Base-by-base conservation (phyloP, 495 filamentous ascomycete species). In the Penicillium simplicissimum region DNA sequence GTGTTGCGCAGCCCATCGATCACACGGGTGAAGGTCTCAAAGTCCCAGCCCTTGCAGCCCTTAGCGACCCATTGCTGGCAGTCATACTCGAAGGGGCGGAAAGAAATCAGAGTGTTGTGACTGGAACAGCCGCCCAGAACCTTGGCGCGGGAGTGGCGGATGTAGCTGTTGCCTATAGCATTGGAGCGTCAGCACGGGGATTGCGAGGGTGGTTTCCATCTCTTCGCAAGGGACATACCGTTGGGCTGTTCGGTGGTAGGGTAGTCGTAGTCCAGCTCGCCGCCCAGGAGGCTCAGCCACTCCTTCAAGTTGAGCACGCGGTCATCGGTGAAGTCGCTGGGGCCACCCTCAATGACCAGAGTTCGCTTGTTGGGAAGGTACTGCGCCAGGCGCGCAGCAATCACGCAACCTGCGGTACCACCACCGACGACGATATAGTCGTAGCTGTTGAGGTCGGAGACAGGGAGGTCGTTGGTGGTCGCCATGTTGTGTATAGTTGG, bases 351-450 rank as follows among this genome's bases (percentile, higher is more conserved):
- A 60, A 90, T 84, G 60, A 89, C 72, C 34, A 90, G 78, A 55
- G 87, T 80, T 14, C 76, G 82, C 72, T 87, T 87, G 71, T 88
- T 78, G 25, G 88, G 87, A 38, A 90, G 71, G 65, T 89, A 89
- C 65, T 87, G 78, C 1, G 82, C 85, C 77, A 90, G 78, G 21
- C 87, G 83, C 23, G 85, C 83, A 49, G 90, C 92, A 69, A 97
- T 87, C 42, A 93, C 90, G 73, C 92, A 90, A 57, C 92, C 92
- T 8, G 92, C 92, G 34, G 92, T 96, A 67, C 92, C 92, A 52
- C 91, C 92, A 60, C 90, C 92, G 14, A 96, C 85, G 67, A 96
- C 88, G 59, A 96, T 80, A 71, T 92, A 95, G 78, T 96, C 92
- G 76, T 87, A 96, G 80, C 79, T 81, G 77, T 87, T 81, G 53